phyloP scores from a whole-genome alignment of 2,329 filamentous ascomycete species.

The Hirsutella rhossiliensis region DNA sequence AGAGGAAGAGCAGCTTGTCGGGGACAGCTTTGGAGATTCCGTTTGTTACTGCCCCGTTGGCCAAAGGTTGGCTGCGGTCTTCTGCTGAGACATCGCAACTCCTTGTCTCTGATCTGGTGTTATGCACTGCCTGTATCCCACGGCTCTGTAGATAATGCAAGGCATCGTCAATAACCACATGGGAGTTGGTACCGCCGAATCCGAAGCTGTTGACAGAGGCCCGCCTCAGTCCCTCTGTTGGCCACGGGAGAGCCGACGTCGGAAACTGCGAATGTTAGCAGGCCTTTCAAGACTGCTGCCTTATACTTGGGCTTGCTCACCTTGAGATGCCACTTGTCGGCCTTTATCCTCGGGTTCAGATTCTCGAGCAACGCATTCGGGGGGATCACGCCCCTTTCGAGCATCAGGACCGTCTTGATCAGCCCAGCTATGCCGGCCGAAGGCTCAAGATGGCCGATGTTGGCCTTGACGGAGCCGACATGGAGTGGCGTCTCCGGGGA shows the following conservation, averaged over 20 bases:
- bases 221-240: constrained; percentile 3
- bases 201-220: constrained; percentile 23
- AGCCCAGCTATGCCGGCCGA: constrained; percentile 11
- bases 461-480: constrained; percentile 15
- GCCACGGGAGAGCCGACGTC: background rate
- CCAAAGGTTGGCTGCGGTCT: too few species aligned
- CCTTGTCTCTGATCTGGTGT: too few species aligned
- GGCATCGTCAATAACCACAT: constrained; percentile 16
- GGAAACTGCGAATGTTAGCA: too few species aligned
- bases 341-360: constrained; percentile 11
- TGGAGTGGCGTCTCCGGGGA: background rate
- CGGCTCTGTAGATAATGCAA: constrained; percentile 9
- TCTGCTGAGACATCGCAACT: too few species aligned
- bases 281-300: too few species aligned
- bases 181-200: constrained; percentile 23
- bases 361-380: constrained; percentile 10
- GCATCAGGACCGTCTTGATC: constrained; percentile 12
- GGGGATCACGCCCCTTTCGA: constrained; percentile 13
- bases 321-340: constrained; percentile 5
- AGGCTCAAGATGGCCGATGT: constrained; percentile 17
- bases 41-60: too few species aligned
- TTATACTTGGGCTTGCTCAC: too few species aligned
- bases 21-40: too few species aligned
- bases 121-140: background rate
- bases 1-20: too few species aligned